Evolutionary conservation across 2,329 filamentous ascomycete genomes (phyloP), one percentile per base, ranked within the genome.

Genomic region (Penicillium crustosum): DNA sequence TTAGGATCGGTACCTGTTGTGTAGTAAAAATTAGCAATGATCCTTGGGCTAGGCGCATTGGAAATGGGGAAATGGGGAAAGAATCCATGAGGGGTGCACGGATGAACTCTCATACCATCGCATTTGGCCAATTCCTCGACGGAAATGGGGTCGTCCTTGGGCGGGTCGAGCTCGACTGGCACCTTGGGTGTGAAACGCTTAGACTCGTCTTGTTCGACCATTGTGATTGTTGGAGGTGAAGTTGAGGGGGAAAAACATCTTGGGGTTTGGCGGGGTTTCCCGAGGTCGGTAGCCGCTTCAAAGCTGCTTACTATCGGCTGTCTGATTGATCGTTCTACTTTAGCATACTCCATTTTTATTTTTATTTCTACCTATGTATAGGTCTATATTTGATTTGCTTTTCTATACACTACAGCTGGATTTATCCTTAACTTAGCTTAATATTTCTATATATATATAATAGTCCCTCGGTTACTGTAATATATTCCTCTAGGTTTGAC

Each of bases 61-160:
- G 12, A 5, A 19, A 36, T 38, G 15, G 5, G 41, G 9, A 38
- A 33, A 31, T 49, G 31, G 31, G 33, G 21, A 10, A 33, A 29
- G 21, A 9, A 38, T 23, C 17, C 3, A 23, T 55, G 36, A 25
- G 53, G 52, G 35, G 35, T 38, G 35, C 17, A 36, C 35, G 17
- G 50, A 36, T 36, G 43, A 58, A 23, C 29, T 75, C 29, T 75
- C 86, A 69, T 81, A 96, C 94, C 94, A 73, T 94, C 86, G 67
- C 91, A 91, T 73, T 89, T 88, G 39, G 88, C 82, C 61, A 99
- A 82, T 68, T 93, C 87, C 58, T 94, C 90, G 2, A 82, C 70
- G n/a, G 87, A 87, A 68, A 99, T 97, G 38, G 85, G 84, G 69
- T 97, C 93, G 71, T 91, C 84, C 78, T 95, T 97, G 15, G 94